Evolutionary conservation across 2,329 filamentous ascomycete genomes (phyloP).

Genomic region (Pseudocercospora macadamiae): DNA sequence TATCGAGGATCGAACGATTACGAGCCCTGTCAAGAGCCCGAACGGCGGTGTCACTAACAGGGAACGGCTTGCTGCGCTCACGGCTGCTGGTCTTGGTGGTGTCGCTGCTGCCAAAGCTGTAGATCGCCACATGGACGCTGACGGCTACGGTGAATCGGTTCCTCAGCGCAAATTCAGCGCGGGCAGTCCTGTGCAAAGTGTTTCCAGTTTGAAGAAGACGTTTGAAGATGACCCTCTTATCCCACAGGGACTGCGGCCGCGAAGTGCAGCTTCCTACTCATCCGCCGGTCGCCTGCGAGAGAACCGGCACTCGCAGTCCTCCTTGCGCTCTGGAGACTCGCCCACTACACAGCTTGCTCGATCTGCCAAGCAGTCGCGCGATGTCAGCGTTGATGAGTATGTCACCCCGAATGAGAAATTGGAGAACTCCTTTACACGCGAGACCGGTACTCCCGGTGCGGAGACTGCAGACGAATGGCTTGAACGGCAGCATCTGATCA

Average conservation of each 20-base stretch:
- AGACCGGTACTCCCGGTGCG: constrained; percentile 36
- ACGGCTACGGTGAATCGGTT: constrained; percentile 34
- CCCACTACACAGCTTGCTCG: constrained; percentile 58
- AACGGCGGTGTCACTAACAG: constrained; percentile 44
- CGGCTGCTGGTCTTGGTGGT: constrained; percentile 45
- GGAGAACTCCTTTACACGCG: constrained; percentile 53
- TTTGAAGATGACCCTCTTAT: constrained; percentile 60
- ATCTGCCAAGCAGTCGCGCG: constrained; percentile 56
- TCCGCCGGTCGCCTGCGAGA: constrained; percentile 63
- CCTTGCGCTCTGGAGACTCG: constrained; percentile 62
- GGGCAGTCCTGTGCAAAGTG: constrained; percentile 83
- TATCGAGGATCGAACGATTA: neutral
- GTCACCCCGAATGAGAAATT: constrained; percentile 39
- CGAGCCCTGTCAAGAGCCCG: constrained; percentile 20
- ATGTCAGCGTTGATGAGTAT: constrained; percentile 48
- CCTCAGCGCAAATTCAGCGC: constrained; percentile 28
- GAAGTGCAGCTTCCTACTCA: constrained; percentile 50
- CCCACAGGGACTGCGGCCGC: constrained; percentile 37
- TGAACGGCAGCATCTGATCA: constrained; percentile 59
- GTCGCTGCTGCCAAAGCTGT: constrained; percentile 64
- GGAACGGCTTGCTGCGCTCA: constrained; percentile 41
- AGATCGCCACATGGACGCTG: constrained; percentile 53
- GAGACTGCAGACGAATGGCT: constrained; percentile 55
- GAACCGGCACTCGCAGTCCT: constrained; percentile 57
- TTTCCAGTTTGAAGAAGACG: constrained; percentile 64